These are phyloP conservation scores for Paralagenidium karlingii DNA, from an alignment of 352 stramenopile genomes.

Conservation along the genomic window DNA sequence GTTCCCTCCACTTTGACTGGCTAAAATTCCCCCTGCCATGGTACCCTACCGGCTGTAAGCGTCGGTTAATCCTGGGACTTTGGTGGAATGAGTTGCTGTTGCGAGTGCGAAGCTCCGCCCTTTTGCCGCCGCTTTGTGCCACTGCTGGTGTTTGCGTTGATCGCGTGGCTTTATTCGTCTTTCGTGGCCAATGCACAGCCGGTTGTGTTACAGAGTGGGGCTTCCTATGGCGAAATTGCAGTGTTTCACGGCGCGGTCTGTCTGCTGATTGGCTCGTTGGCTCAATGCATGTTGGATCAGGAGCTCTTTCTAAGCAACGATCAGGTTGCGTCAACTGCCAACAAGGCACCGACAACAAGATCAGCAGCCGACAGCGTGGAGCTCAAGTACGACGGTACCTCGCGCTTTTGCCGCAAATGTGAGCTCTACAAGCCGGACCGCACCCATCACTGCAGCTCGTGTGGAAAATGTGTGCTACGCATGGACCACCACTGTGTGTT, in stretches of 20 bases:
- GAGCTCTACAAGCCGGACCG: conserved; percentile 61
- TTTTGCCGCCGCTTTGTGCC: conserved; percentile 45
- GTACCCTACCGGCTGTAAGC: too few species aligned
- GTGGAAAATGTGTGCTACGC: conserved; percentile 64
- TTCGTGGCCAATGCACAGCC: conserved; percentile 43
- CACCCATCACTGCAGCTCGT: conserved; percentile 75
- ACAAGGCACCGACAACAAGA: background rate
- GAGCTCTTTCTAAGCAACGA: conserved; percentile 35
- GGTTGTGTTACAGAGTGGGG: conserved; percentile 17
- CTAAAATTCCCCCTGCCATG: too few species aligned
- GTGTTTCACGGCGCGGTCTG: conserved; percentile 40
- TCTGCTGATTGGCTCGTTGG: conserved; percentile 44
- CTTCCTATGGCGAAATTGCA: conserved; percentile 18
- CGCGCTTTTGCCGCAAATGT: conserved; percentile 67
- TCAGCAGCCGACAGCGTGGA: too few species aligned
- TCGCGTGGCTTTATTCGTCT: conserved; percentile 46
- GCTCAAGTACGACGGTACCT: conserved; percentile 53
- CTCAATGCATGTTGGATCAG: conserved; percentile 30
- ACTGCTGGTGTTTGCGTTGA: conserved; percentile 27
- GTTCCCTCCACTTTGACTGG: too few species aligned
- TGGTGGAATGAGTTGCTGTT: conserved; percentile 70
- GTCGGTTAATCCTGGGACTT: too few species aligned
- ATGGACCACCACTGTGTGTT: conserved; percentile 86
- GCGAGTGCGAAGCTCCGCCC: conserved; percentile 33
- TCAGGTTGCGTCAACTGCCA: background rate